phyloP scores from a whole-genome alignment of 176 grass and related monocot genomes.

The Dactylis glomerata region DNA sequence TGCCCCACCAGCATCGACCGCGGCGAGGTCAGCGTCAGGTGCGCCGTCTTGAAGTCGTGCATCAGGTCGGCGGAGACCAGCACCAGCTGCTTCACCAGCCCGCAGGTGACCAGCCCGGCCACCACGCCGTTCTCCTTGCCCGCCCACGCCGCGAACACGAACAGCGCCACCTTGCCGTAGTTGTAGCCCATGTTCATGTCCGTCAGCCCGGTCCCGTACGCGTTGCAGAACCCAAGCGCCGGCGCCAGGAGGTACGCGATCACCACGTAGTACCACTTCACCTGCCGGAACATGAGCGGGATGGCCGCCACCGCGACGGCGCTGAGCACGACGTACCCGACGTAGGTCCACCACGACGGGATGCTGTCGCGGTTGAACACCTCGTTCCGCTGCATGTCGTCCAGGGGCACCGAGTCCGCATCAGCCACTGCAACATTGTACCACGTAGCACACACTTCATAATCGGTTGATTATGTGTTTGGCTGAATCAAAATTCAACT shows the following conservation, averaged over 20 bases:
- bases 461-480: no score
- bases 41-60: slow-evolving; percentile 95
- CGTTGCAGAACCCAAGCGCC: slow-evolving; percentile 91
- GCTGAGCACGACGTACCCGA: slow-evolving; percentile 54
- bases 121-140: slow-evolving; percentile 79
- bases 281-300: slow-evolving; percentile 76
- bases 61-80: slow-evolving; percentile 87
- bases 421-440: slow-evolving; percentile 48
- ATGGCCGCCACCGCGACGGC: slow-evolving; percentile 52
- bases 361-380: slow-evolving; percentile 68
- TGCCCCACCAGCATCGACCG: slow-evolving; percentile 88
- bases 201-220: slow-evolving; percentile 82
- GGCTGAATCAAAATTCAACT: not conserved
- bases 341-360: slow-evolving; percentile 63
- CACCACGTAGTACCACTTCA: slow-evolving; percentile 94
- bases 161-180: slow-evolving; percentile 93
- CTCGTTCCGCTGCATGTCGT: slow-evolving; percentile 65
- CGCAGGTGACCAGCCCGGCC: slow-evolving; percentile 71
- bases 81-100: slow-evolving; percentile 81
- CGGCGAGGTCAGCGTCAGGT: slow-evolving; percentile 92
- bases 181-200: slow-evolving; percentile 99
- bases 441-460: no score
- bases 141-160: slow-evolving; percentile 80
- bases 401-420: slow-evolving; percentile 37
- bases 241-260: slow-evolving; percentile 79